Evolutionary conservation across 2,329 filamentous ascomycete species (phyloP), one percentile per base, ranked within the genome.

Genomic region (Colletotrichum lini): DNA sequence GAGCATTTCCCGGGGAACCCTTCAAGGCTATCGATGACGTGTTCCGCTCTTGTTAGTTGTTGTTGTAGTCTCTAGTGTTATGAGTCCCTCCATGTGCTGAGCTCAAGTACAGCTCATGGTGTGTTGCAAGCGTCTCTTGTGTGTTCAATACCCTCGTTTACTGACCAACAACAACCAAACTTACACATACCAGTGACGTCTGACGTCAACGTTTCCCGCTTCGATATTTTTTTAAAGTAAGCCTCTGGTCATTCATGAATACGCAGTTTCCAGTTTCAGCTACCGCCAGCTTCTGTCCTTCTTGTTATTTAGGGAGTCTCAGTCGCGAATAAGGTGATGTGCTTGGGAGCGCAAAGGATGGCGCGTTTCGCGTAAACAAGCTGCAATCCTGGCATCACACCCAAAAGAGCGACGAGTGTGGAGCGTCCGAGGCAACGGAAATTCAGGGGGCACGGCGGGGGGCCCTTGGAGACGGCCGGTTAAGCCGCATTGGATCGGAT

Each of bases 341-440:
- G 62, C 54, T 71, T 68, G 68, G 40, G 30, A 64, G 59, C 52
- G 45, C 45, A 62, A 58, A 59, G 54, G 15, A 53, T 63, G 58
- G 57, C 5, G 45, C 35, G 69, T 71, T 69, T 71, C 50, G 65
- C 18, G 45, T 71, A 68, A 44, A 68, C 26, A 64, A 47, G 49
- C 8, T 38, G 7, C 53, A 45, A 26, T 23, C 45, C 38, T 52
- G 57, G 67, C 52, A 26, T 10, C 61, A 42, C 38, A 45, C 30
- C 21, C 40, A 42, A 35, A 70, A 7, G 10, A 47, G 23, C 23
- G 52, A 23, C 4, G 38, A 18, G 4, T 21, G 57, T 52, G 57
- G 56, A 47, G 8, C 30, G 21, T 7, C 63, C 40, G 15, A 56
- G 21, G 58, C 21, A 35, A 45, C 42, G 30, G 56, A 63, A 59